Evolutionary conservation across 2,329 filamentous ascomycete species (phyloP).

Genomic region (Diaporthe ilicicola): DNA sequence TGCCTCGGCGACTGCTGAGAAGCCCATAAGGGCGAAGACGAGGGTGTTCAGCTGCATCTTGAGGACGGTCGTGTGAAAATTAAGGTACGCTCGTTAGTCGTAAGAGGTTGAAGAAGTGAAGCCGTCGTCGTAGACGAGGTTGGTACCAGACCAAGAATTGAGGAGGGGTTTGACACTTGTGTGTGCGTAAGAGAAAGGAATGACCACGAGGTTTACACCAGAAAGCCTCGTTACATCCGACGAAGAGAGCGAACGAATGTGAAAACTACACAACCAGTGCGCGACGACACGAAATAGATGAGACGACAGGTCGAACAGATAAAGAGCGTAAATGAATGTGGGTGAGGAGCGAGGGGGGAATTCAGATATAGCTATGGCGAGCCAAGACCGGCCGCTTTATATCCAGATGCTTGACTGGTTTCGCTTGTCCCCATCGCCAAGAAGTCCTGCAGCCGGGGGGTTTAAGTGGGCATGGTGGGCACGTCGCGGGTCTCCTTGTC

Average conservation of each 20-base stretch:
- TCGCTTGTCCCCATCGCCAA: conserved; percentile 29
- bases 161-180: not conserved
- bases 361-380: conserved; percentile 19
- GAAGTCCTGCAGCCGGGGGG: conserved; percentile 12
- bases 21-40: conserved; percentile 58
- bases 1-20: conserved; percentile 56
- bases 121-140: conserved; percentile 26
- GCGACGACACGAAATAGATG: conserved; percentile 23
- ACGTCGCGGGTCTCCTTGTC: not conserved
- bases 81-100: conserved; percentile 9
- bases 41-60: conserved; percentile 63
- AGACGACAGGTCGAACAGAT: conserved; percentile 17
- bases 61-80: conserved; percentile 36
- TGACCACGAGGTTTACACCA: conserved; percentile 24
- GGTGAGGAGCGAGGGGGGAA: conserved; percentile 12
- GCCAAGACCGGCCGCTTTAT: conserved; percentile 26
- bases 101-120: not conserved
- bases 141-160: conserved; percentile 30
- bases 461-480: conserved; percentile 17
- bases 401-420: conserved; percentile 19
- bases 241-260: conserved; percentile 29
- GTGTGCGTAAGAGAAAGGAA: conserved; percentile 30
- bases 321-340: not conserved
- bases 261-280: conserved; percentile 29
- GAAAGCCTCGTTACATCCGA: conserved; percentile 12